Evolutionary conservation across 108 stramenopile species (phyloP).

Genomic region (Fragilariopsis cylindrus): DNA sequence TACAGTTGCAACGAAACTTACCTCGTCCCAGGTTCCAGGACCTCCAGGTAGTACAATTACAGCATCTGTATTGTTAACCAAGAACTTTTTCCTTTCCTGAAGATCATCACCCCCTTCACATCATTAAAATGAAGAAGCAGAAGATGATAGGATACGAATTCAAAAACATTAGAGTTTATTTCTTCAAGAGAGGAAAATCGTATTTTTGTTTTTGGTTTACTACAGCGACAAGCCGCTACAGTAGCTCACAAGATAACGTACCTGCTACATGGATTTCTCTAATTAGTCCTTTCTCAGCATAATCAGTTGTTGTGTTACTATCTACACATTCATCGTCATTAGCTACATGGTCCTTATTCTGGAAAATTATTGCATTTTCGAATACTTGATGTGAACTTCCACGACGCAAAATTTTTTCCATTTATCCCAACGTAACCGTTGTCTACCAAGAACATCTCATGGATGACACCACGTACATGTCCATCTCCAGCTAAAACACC

Average conservation of each 20-base stretch:
- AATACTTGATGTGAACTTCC: conserved; percentile 60
- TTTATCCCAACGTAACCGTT: conserved; percentile 60
- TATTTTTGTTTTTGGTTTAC: no score
- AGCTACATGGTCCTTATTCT: background rate
- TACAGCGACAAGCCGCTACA: no score
- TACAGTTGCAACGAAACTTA: conserved; percentile 13
- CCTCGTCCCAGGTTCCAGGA: conserved; percentile 91
- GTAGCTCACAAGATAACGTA: background rate
- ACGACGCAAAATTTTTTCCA: conserved; percentile 14
- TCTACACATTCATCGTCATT: background rate
- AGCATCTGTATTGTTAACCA: conserved; percentile 79
- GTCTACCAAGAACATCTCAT: conserved; percentile 89
- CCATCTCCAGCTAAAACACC: conserved; percentile 73
- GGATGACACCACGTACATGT: conserved; percentile 87
- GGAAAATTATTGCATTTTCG: background rate
- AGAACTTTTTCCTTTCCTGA: conserved; percentile 79
- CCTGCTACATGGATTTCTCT: conserved; percentile 69
- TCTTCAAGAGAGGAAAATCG: background rate
- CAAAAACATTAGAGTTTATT: background rate
- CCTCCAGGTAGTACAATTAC: conserved; percentile 95
- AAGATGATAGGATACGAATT: background rate
- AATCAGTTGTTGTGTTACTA: background rate
- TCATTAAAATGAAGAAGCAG: background rate
- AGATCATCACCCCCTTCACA: conserved; percentile 67
- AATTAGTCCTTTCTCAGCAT: conserved; percentile 25